Evolutionary conservation across 1,284 basidiomycete genomes (phyloP).

Genomic region (Neolentinus lepideus): DNA sequence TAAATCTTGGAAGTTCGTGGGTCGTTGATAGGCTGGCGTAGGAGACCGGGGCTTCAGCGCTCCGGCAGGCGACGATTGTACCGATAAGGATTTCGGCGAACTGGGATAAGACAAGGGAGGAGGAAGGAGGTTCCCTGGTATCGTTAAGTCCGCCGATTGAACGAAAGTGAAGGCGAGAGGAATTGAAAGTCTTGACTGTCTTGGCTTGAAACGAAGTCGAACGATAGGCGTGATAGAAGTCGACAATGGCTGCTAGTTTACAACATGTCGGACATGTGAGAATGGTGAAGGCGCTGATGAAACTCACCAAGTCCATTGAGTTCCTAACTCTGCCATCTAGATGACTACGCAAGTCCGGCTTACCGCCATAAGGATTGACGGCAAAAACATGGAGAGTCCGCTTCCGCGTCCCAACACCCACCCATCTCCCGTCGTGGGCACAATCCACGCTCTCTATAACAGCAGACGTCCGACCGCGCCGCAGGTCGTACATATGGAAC

Average conservation of each 20-base stretch:
- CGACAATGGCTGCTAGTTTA: slow-evolving; percentile 39
- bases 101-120: slow-evolving; percentile 17
- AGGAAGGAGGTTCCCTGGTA: slow-evolving; percentile 35
- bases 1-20: slow-evolving; percentile 51
- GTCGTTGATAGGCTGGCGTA: slow-evolving; percentile 23
- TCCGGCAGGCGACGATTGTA: slow-evolving; percentile 18
- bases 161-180: slow-evolving; percentile 55
- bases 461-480: slow-evolving; percentile 66
- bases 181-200: slow-evolving; percentile 20
- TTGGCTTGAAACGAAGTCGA: slow-evolving; percentile 39
- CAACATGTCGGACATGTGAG: neutral
- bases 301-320: slow-evolving; percentile 38
- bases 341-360: slow-evolving; percentile 59
- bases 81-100: slow-evolving; percentile 23
- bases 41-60: slow-evolving; percentile 28
- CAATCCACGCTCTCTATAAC: slow-evolving; percentile 52
- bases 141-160: slow-evolving; percentile 23
- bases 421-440: slow-evolving; percentile 62
- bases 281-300: neutral
- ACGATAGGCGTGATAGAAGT: slow-evolving; percentile 51
- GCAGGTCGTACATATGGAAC: slow-evolving; percentile 64
- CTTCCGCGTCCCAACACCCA: slow-evolving; percentile 60
- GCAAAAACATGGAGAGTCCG: slow-evolving; percentile 70
- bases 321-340: slow-evolving; percentile 52
- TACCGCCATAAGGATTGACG: slow-evolving; percentile 70